Conservation (phyloP, 495 filamentous ascomycete genomes). For the Bacidia gigantensis region DNA sequence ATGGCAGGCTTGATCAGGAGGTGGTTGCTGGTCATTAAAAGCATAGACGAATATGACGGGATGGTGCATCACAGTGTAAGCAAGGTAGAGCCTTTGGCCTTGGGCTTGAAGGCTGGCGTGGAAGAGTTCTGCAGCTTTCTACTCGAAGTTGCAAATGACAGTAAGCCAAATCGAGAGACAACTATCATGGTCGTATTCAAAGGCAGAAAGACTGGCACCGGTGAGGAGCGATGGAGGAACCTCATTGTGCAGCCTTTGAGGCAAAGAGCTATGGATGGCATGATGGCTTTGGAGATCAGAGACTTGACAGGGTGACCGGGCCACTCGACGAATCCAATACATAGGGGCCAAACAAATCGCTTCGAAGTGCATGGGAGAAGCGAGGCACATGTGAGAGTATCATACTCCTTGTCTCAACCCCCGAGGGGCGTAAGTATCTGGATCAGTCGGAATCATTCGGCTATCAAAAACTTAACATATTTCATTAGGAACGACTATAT, state of each 20-base stretch:
- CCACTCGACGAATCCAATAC: no score
- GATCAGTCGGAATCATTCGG: no score
- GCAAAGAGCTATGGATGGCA: no score
- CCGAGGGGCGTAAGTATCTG: no score
- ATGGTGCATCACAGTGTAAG: background rate
- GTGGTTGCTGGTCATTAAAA: background rate
- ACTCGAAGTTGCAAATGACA: background rate
- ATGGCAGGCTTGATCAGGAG: background rate
- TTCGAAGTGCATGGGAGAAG: no score
- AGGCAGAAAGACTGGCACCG: background rate
- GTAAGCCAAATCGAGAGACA: background rate
- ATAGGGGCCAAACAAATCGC: no score
- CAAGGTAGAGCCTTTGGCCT: background rate
- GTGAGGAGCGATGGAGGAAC: background rate
- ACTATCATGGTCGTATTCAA: background rate
- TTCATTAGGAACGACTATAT: no score
- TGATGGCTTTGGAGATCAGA: no score
- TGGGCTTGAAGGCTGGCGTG: background rate
- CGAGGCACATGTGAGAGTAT: no score
- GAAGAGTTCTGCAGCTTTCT: background rate
- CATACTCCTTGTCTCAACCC: no score
- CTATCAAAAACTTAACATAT: no score
- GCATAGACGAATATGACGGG: background rate
- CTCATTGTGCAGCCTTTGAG: background rate
- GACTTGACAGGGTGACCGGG: no score